Evolutionary conservation across 257 asterid genomes (phyloP).

Genomic region (Solanum piurae): DNA sequence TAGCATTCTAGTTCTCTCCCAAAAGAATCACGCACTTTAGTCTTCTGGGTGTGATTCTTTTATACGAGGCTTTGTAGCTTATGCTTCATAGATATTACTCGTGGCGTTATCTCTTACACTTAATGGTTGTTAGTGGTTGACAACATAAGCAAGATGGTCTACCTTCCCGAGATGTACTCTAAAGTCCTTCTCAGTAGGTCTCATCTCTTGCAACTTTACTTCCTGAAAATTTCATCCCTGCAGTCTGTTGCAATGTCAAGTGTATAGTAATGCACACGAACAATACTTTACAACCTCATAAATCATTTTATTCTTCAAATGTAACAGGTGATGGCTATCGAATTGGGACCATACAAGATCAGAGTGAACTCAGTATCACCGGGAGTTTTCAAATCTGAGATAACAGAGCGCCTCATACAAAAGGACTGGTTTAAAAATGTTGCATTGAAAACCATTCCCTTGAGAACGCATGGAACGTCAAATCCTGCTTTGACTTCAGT

Average conservation of each 20-base stretch:
- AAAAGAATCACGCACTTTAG: neutral
- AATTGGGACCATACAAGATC: slow-evolving; percentile 47
- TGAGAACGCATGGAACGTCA: slow-evolving; percentile 34
- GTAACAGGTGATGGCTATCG: slow-evolving; percentile 66
- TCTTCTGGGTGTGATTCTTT: neutral
- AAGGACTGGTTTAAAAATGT: slow-evolving; percentile 50
- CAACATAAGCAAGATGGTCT: neutral
- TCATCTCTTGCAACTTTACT: neutral
- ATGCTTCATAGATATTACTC: neutral
- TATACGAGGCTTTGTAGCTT: neutral
- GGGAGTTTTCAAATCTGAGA: slow-evolving; percentile 63
- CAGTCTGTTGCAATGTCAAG: neutral
- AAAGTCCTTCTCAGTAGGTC: neutral
- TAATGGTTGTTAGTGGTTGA: neutral
- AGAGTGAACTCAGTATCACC: slow-evolving; percentile 72
- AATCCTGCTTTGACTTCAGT: slow-evolving; percentile 67
- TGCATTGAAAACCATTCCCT: slow-evolving; percentile 37
- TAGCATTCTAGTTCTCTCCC: neutral
- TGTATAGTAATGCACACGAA: neutral
- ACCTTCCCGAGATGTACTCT: neutral
- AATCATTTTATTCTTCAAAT: neutral
- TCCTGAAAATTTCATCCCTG: neutral
- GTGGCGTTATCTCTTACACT: neutral
- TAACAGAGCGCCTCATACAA: slow-evolving; percentile 42
- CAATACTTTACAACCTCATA: neutral